Evolutionary conservation across 768 basidiomycete species (phyloP).

Genomic region (Lactifluus volemus): DNA sequence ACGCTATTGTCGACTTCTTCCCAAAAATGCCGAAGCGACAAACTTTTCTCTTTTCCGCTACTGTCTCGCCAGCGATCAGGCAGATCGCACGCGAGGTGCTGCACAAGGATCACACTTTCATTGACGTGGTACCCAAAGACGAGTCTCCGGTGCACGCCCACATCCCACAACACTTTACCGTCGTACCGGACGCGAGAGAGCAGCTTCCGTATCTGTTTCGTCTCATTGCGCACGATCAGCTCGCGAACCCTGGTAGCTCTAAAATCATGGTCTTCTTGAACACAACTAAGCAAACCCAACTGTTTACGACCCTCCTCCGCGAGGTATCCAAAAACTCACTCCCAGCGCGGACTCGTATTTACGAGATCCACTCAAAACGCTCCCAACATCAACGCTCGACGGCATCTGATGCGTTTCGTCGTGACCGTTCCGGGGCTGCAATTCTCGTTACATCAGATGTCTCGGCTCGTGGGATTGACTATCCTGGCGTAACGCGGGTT

Average conservation of each 20-base stretch:
- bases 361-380: slow-evolving; percentile 79
- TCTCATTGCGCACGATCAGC: slow-evolving; percentile 82
- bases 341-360: slow-evolving; percentile 52
- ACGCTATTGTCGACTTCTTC: slow-evolving; percentile 57
- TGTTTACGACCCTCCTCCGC: slow-evolving; percentile 57
- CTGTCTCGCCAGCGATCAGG: slow-evolving; percentile 62
- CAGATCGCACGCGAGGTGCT: slow-evolving; percentile 59
- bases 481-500: slow-evolving; percentile 80
- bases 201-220: slow-evolving; percentile 75
- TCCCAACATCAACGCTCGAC: slow-evolving; percentile 47
- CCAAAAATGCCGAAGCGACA: slow-evolving; percentile 61
- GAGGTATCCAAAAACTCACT: slow-evolving; percentile 37
- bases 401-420: slow-evolving; percentile 53
- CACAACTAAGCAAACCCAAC: slow-evolving; percentile 77
- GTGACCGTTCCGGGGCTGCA: slow-evolving; percentile 40
- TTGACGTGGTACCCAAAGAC: slow-evolving; percentile 61
- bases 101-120: slow-evolving; percentile 51
- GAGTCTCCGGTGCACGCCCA: slow-evolving; percentile 60
- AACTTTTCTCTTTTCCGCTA: slow-evolving; percentile 89
- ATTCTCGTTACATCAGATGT: slow-evolving; percentile 83
- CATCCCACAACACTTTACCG: slow-evolving; percentile 76
- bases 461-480: slow-evolving; percentile 83
- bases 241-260: slow-evolving; percentile 51
- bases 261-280: slow-evolving; percentile 80
- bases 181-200: slow-evolving; percentile 52